Percentiles rank a stretch among this genome's conserved stretches.
Conservation (phyloP, 2,329 filamentous ascomycete species). For the Ophiostoma ulmi region DNA sequence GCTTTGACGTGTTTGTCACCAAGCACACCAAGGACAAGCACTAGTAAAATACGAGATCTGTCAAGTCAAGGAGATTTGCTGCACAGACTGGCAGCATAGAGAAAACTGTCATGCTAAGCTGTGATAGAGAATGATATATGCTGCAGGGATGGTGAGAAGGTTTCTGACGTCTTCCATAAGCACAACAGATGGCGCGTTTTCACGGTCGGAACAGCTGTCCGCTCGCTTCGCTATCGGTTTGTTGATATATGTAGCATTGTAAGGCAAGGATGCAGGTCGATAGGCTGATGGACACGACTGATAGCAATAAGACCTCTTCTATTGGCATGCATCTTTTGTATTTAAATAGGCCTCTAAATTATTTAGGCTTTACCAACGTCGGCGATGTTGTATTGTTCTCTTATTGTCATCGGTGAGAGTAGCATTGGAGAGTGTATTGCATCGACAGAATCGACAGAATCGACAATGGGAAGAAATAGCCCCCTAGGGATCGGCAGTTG, state of each 20-base stretch:
- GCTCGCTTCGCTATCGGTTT: conserved; percentile 4
- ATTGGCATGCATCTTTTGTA: conserved; percentile 1
- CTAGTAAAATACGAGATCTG: neutral
- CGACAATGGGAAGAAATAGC: neutral
- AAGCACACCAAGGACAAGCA: neutral
- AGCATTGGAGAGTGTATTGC: neutral
- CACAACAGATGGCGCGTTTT: conserved; percentile 2
- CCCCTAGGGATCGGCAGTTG: conserved; percentile 2
- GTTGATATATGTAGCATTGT: conserved; percentile 8
- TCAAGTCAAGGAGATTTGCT: neutral
- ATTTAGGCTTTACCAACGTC: conserved; percentile 4
- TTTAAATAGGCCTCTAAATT: neutral
- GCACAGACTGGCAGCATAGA: neutral
- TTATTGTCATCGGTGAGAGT: neutral
- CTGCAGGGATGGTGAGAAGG: conserved; percentile 6
- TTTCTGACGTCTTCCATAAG: neutral
- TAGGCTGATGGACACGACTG: neutral
- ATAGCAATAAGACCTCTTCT: neutral
- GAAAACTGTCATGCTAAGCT: too few relatives aligned
- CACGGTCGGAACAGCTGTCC: neutral
- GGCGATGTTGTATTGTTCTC: neutral
- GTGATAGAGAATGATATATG: neutral
- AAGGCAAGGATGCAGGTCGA: neutral
- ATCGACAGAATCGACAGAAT: neutral
- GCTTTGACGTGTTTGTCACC: neutral